Evolutionary conservation across 352 stramenopile genomes (phyloP), one percentile per base, ranked within the genome.

Genomic region (Globisporangium solare): DNA sequence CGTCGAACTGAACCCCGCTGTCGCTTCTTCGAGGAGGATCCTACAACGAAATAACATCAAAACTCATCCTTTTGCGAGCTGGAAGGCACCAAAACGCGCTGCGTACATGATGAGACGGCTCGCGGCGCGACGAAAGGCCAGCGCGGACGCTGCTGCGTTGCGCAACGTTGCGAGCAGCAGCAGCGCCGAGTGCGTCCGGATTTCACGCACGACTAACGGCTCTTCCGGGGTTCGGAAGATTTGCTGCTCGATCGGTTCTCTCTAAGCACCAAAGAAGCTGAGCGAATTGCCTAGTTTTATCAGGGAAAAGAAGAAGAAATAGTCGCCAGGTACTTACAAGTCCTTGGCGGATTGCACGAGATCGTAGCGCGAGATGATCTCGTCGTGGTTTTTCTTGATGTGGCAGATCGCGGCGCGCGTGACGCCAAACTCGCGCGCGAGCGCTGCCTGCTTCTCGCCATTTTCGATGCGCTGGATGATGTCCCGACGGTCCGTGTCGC

Each of bases 351-450:
- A 80, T 49, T 86, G 74, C 27, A 79, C 68, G 24, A 85, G 57
- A 31, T 86, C 75, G 63, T 80, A 86, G 41, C 76, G 76, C 20
- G 76, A 75, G n/a, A 90, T 63, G 58, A 90, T 86, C 64, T 86
- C 77, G 8, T 72, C 74, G 39, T 72, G 71, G 51, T 90, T 88
- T 61, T 90, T 90, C 53, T 90, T 90, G 56, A 90, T 90, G 60
- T 88, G 77, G 56, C 79, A 89, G 52, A 89, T 83, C 17, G 79
- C 79, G 0, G 79, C 77, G 6, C 79, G 60, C 20, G 79, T 88
- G 22, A 89, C 77, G n/a, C 79, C 76, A 46, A 85, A 88, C 37
- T 89, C 79, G 1, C 76, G 63, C 13, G 79, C 79, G 21, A 90
- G 55, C 0, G 70, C 60, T 17, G 73, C 73, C 49, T 90, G 79